A percentile compares a stretch with the other conserved stretches of the same genome.
phyloP scores from a whole-genome alignment of 352 stramenopile species.

The Globisporangium nunn region DNA sequence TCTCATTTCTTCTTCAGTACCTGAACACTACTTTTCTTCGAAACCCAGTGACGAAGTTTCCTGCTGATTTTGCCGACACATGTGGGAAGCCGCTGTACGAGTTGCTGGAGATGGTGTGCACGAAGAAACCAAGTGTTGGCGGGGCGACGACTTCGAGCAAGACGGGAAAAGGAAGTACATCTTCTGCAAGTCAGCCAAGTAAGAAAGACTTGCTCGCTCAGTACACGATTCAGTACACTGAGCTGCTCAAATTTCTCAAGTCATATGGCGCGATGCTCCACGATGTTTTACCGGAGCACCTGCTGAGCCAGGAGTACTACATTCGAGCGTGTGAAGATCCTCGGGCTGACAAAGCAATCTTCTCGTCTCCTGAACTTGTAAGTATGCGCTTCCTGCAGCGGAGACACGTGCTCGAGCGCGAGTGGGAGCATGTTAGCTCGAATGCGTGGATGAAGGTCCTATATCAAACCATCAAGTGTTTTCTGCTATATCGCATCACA shows the following conservation, averaged over 20 bases:
- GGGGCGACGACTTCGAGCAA: slow-evolving; percentile 18
- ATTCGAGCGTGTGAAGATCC: slow-evolving; percentile 69
- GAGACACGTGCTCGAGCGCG: slow-evolving; percentile 39
- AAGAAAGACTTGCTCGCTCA: slow-evolving; percentile 58
- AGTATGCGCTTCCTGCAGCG: slow-evolving; percentile 49
- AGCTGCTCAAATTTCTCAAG: slow-evolving; percentile 89
- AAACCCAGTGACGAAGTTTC: slow-evolving; percentile 59
- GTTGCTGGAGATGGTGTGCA: slow-evolving; percentile 86
- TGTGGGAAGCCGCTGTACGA: slow-evolving; percentile 83
- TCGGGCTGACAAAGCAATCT: slow-evolving; percentile 35
- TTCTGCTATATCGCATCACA: slow-evolving; percentile 87
- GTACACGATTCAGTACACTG: slow-evolving; percentile 66
- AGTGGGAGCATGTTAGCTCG: slow-evolving; percentile 42
- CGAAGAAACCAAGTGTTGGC: slow-evolving; percentile 65
- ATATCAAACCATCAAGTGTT: slow-evolving; percentile 91
- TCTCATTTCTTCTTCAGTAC: slow-evolving; percentile 75
- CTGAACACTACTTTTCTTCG: slow-evolving; percentile 81
- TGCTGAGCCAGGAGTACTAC: slow-evolving; percentile 78
- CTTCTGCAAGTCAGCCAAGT: slow-evolving; percentile 11
- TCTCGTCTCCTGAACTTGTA: slow-evolving; percentile 27
- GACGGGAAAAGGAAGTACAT: slow-evolving; percentile 13
- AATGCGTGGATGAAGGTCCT: slow-evolving; percentile 84
- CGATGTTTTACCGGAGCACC: slow-evolving; percentile 71
- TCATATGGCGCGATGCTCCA: slow-evolving; percentile 89
- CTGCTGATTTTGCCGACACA: slow-evolving; percentile 66